phyloP scores from a whole-genome alignment of 148 eudicot species.

The Hydrangea macrophylla region DNA sequence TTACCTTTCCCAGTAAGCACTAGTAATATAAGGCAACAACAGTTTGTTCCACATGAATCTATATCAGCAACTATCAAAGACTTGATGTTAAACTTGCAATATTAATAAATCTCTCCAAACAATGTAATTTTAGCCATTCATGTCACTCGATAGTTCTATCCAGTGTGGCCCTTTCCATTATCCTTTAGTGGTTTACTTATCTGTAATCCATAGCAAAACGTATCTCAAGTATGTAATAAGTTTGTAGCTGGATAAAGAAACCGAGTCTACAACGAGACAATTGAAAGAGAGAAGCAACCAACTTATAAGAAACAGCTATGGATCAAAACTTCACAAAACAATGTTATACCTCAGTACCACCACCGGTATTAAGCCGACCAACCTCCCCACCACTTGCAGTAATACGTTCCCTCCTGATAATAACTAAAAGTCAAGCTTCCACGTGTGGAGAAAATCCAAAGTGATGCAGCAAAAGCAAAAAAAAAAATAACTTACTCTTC shows the following conservation, averaged over 20 bases:
- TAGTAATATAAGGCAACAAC: too few relatives aligned
- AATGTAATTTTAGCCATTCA: neutral
- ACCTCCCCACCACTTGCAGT: constrained; percentile 97
- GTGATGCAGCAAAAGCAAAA: constrained; percentile 1
- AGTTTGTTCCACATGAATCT: too few relatives aligned
- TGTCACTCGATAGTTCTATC: too few relatives aligned
- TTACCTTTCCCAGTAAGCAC: too few relatives aligned
- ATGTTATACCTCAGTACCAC: constrained; percentile 83
- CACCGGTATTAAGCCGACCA: constrained; percentile 97
- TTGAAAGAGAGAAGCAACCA: neutral
- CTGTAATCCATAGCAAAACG: neutral
- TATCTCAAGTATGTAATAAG: neutral
- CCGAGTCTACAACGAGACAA: neutral
- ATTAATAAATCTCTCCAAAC: neutral
- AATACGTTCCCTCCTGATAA: constrained; percentile 81
- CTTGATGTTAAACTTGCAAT: neutral
- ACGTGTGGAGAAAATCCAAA: neutral
- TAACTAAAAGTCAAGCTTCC: constrained; percentile 9
- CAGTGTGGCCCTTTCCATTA: neutral
- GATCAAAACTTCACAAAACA: constrained; percentile 7
- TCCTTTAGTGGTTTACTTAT: neutral
- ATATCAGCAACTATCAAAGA: too few relatives aligned
- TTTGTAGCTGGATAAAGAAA: too few relatives aligned
- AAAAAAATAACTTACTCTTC: constrained; percentile 69
- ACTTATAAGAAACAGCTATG: neutral